These are phyloP conservation scores for Emericellopsis atlantica DNA, from an alignment of 2,329 filamentous ascomycete species.

Conservation along the genomic window DNA sequence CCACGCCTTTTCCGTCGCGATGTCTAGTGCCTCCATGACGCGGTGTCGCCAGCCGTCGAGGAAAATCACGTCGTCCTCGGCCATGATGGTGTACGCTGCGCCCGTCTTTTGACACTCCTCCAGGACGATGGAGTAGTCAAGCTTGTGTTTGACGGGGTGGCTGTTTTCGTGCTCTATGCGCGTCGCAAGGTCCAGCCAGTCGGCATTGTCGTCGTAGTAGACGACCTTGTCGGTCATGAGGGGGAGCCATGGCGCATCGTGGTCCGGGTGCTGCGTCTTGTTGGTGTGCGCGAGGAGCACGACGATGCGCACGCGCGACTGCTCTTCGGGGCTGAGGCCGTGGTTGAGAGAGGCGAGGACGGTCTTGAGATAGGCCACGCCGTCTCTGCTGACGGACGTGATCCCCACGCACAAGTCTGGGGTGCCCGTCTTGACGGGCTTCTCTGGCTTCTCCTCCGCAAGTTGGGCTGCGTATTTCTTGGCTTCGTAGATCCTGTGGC, in stretches of 20 bases:
- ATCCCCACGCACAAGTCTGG: slow-evolving; percentile 5
- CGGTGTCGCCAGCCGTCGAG: slow-evolving; percentile 4
- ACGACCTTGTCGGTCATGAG: slow-evolving; percentile 3
- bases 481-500: slow-evolving; percentile 2
- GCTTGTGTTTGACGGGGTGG: slow-evolving; percentile 4
- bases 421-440: not conserved
- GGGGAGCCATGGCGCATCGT: slow-evolving; percentile 2
- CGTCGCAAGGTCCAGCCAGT: slow-evolving; percentile 2
- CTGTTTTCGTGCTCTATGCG: slow-evolving; percentile 1
- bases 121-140: slow-evolving; percentile 6
- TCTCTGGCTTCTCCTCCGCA: not conserved
- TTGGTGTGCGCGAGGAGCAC: slow-evolving; percentile 4
- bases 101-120: slow-evolving; percentile 3
- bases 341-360: slow-evolving; percentile 4
- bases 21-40: slow-evolving; percentile 1
- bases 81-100: slow-evolving; percentile 4
- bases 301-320: slow-evolving; percentile 1
- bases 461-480: slow-evolving; percentile 1
- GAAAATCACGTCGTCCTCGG: slow-evolving; percentile 5
- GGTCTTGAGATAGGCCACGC: slow-evolving; percentile 4
- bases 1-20: not conserved
- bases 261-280: slow-evolving; percentile 3
- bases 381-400: slow-evolving; percentile 3
- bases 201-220: slow-evolving; percentile 2
- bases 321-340: slow-evolving; percentile 2